Evolutionary conservation across 495 filamentous ascomycete genomes (phyloP).

Genomic region (Geoglossum glabrum): DNA sequence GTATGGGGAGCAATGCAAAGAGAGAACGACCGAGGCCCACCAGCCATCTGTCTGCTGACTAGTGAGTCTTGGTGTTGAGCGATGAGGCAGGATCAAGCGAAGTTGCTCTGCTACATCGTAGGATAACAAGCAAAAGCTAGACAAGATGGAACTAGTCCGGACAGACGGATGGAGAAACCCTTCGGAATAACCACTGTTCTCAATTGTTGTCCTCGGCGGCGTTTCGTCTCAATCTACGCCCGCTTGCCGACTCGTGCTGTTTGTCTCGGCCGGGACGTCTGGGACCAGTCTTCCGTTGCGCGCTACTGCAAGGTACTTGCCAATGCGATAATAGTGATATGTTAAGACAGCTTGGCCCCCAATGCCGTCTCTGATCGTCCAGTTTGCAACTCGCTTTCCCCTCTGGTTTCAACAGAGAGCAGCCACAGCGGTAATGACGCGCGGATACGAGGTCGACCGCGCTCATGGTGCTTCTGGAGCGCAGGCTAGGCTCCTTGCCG

Average conservation of each 20-base stretch:
- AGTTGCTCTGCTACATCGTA: neutral
- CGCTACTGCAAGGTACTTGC: neutral
- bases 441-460: neutral
- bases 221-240: neutral
- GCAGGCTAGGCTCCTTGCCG: neutral
- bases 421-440: neutral
- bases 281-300: neutral
- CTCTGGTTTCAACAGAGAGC: neutral
- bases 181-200: neutral
- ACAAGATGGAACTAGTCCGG: neutral
- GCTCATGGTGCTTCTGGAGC: neutral
- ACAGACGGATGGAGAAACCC: neutral
- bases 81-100: neutral
- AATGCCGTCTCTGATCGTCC: neutral
- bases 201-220: neutral
- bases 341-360: neutral
- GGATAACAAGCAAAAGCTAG: neutral
- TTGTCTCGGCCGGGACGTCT: neutral
- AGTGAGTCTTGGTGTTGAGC: neutral
- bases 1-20: neutral
- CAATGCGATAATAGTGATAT: neutral
- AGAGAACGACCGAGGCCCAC: neutral
- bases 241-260: neutral
- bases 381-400: neutral
- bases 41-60: neutral